phyloP scores from a whole-genome alignment of 208 protist genomes.

The Sergeia podlipaevii region DNA sequence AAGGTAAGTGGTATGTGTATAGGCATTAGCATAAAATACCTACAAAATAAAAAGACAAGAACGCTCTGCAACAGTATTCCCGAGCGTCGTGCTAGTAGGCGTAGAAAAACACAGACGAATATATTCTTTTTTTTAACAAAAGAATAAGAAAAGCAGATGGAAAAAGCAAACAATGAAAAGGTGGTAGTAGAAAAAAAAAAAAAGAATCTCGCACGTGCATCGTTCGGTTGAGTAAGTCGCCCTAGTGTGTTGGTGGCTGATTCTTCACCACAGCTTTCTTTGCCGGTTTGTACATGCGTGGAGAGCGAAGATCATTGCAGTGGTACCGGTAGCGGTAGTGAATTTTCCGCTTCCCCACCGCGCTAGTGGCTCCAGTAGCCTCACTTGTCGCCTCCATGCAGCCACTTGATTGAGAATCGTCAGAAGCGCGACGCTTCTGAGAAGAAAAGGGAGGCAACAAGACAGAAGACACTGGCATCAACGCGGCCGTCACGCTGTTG shows the following conservation, averaged over 20 bases:
- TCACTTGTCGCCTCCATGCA: neutral
- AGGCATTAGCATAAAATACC: too few species aligned
- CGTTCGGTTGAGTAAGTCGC: too few species aligned
- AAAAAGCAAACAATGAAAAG: neutral
- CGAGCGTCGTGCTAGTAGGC: too few species aligned
- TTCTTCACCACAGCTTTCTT: neutral
- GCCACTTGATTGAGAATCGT: too few species aligned
- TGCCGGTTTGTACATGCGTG: neutral
- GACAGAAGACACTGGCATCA: slow-evolving; percentile 7
- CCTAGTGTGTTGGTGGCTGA: too few species aligned
- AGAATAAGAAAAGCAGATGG: slow-evolving; percentile 5
- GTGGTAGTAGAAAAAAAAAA: slow-evolving; percentile 10
- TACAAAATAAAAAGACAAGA: too few species aligned
- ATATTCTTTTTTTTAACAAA: too few species aligned
- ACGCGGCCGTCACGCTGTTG: slow-evolving; percentile 15
- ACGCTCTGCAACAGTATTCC: too few species aligned
- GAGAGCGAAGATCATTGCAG: slow-evolving; percentile 24
- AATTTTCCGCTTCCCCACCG: slow-evolving; percentile 22
- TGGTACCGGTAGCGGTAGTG: slow-evolving; percentile 53
- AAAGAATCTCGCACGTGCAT: too few species aligned
- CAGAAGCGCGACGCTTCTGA: neutral
- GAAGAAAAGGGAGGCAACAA: neutral
- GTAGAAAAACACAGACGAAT: too few species aligned
- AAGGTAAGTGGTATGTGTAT: too few species aligned
- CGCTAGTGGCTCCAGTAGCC: neutral